These are phyloP conservation scores for Keithomyces neogunnii DNA, from an alignment of 2,329 filamentous ascomycete genomes.

Conservation along the genomic window DNA sequence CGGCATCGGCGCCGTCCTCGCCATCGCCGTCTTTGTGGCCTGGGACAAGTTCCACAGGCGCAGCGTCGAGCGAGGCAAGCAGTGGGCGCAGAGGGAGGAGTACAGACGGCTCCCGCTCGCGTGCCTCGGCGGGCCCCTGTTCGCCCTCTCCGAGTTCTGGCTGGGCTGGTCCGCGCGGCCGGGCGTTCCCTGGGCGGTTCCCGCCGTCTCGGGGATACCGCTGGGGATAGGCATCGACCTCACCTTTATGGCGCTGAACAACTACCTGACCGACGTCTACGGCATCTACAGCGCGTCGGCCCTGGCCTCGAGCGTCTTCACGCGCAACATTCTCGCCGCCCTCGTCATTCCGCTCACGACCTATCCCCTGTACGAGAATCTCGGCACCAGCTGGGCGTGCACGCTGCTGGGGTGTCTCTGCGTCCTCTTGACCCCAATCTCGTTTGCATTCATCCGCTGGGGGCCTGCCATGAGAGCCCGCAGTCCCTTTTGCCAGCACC, in stretches of 20 bases:
- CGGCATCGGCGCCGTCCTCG: constrained; percentile 6
- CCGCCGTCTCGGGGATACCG: constrained; percentile 6
- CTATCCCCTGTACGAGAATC: constrained; percentile 5
- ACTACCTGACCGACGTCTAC: constrained; percentile 10
- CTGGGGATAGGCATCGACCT: constrained; percentile 8
- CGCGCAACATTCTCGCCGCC: constrained; percentile 10
- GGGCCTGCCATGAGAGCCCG: background rate
- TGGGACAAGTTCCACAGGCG: constrained; percentile 1
- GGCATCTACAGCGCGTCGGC: constrained; percentile 11
- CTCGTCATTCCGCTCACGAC: constrained; percentile 8
- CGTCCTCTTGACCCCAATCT: constrained; percentile 3
- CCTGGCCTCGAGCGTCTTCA: constrained; percentile 12
- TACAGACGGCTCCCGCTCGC: constrained; percentile 47
- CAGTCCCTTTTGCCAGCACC: constrained; percentile 2
- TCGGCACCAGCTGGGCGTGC: constrained; percentile 7
- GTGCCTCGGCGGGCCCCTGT: constrained; percentile 40
- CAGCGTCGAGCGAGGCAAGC: background rate
- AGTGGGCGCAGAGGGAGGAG: constrained; percentile 41
- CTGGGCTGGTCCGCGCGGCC: constrained; percentile 11
- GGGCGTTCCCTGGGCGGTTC: constrained; percentile 8
- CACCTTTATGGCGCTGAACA: constrained; percentile 7
- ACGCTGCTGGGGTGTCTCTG: constrained; percentile 6
- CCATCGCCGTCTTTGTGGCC: constrained; percentile 4
- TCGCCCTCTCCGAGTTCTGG: constrained; percentile 10
- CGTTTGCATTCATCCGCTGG: constrained; percentile 9